Base-by-base conservation (phyloP, 148 eudicot genomes). In the Tetragonia tetragonoides region DNA sequence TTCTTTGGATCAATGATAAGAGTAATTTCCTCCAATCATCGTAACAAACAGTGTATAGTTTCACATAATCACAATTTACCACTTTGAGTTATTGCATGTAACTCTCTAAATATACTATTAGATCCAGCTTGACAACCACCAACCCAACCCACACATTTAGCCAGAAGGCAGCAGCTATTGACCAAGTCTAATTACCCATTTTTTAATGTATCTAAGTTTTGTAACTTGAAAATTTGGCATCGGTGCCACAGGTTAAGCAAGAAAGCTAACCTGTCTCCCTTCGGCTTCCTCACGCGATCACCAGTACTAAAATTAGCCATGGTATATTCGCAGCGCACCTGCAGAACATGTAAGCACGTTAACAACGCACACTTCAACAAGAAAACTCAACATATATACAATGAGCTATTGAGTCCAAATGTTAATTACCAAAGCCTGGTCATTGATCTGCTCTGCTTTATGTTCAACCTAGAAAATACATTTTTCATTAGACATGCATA, bases 241-340 rank as follows among this genome's bases (percentile, higher is more conserved):
- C 20, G 46, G 17, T 21, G 17, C 47, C 47, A 76, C 38, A 77
- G 37, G 11, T 10, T 28, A 72, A 60, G 18, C 54, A 65, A 73
- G 65, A 60, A 51, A 51, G 63, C 77, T 39, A 83, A 90, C 99
- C 97, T 92, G 84, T 95, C 99, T 67, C 99, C 99, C 87, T 95
- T 95, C 59, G 94, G 97, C 79, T 90, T 95, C 81, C 99, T 88
- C 87, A 79, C 84, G 46, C 97, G 95, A 83, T 95, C 99, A 66
- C 99, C 99, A 11, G 97, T 95, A 78, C 99, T 95, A 79, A 95
- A 95, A 85, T 95, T 95, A 79, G 98, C 96, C 99, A 95, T 95
- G 85, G 88, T 89, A 77, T 95, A 95, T 80, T 95, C 99, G 57
- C 99, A 95, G 23, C 96, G 88, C 6, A 95, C 94, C 97, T 92